Evolutionary conservation across 2,329 filamentous ascomycete species (phyloP).

Genomic region (Aspergillus latus): DNA sequence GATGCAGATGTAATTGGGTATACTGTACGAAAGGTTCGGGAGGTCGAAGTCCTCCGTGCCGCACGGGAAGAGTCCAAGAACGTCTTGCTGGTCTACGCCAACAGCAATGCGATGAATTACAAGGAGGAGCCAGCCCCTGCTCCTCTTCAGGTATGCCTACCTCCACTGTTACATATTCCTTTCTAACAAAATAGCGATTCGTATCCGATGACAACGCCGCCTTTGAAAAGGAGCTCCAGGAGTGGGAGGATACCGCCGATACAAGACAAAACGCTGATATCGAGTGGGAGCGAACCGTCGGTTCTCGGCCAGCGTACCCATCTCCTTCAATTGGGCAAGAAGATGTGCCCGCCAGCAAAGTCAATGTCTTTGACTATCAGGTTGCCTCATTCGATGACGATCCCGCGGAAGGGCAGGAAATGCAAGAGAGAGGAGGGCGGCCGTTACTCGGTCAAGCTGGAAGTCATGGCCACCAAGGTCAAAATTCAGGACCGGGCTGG

Average conservation of each 20-base stretch:
- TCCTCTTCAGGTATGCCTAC: conserved; percentile 38
- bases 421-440: conserved; percentile 38
- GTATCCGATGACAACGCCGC: conserved; percentile 51
- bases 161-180: background rate
- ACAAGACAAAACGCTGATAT: background rate
- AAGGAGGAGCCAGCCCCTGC: conserved; percentile 32
- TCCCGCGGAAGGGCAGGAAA: conserved; percentile 33
- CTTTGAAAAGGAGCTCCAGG: conserved; percentile 39
- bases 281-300: conserved; percentile 1
- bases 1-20: conserved; percentile 41
- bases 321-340: conserved; percentile 8
- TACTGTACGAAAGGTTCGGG: conserved; percentile 45
- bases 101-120: conserved; percentile 46
- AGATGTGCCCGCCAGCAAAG: conserved; percentile 18
- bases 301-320: conserved; percentile 10
- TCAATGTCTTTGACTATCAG: conserved; percentile 43
- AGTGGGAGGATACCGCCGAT: conserved; percentile 21
- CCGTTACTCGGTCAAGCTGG: conserved; percentile 23
- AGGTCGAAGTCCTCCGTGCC: conserved; percentile 56
- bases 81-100: conserved; percentile 61
- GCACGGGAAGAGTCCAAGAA: conserved; percentile 53
- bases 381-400: conserved; percentile 38
- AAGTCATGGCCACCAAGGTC: conserved; percentile 15
- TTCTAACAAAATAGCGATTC: conserved; percentile 41
- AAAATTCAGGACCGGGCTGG: conserved; percentile 9